phyloP scores from a whole-genome alignment of 257 asterid genomes.

The Solanum piurae region DNA sequence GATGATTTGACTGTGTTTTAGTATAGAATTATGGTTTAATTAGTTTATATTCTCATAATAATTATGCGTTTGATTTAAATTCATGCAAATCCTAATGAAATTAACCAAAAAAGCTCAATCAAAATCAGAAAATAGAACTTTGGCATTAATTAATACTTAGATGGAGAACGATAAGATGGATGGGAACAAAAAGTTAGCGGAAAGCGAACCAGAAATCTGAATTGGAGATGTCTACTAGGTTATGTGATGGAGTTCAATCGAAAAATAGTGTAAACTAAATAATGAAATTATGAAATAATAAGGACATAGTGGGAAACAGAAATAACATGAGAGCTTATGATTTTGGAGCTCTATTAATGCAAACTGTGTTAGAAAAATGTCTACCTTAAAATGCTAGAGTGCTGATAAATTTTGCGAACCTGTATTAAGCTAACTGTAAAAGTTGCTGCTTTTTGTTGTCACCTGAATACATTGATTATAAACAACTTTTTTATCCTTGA shows the following conservation, averaged over 20 bases:
- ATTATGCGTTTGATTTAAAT: background rate
- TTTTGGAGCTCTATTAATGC: background rate
- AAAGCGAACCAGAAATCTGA: background rate
- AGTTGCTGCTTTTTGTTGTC: background rate
- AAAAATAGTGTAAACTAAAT: background rate
- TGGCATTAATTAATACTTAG: background rate
- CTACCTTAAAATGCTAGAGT: background rate
- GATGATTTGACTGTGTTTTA: background rate
- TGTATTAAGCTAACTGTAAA: background rate
- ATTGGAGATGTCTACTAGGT: background rate
- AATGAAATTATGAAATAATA: background rate
- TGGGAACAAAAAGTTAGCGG: background rate
- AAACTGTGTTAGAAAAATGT: background rate
- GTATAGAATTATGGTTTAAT: background rate
- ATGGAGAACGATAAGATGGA: background rate
- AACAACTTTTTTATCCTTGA: background rate
- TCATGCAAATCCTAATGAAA: background rate
- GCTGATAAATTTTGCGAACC: background rate
- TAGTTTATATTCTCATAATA: background rate
- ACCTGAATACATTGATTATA: background rate
- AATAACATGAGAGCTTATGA: background rate
- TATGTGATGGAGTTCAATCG: background rate
- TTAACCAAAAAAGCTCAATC: background rate
- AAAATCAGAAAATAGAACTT: background rate
- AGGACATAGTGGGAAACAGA: background rate